Evolutionary conservation across 306 rosid genomes (phyloP), one percentile per base, ranked within the genome.

Genomic region (Lathyrus oleraceus): DNA sequence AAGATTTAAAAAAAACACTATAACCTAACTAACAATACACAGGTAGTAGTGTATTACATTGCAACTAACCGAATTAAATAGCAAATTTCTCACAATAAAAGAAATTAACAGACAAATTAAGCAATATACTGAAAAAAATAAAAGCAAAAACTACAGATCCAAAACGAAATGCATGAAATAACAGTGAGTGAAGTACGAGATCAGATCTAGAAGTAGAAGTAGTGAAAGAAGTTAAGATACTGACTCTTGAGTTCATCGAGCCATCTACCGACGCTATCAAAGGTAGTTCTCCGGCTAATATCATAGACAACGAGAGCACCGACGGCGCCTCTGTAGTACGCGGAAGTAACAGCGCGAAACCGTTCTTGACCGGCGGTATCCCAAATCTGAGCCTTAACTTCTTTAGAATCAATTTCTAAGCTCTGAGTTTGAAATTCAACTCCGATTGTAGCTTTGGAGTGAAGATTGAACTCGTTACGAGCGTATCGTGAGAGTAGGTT

Each of bases 381-480:
- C 98, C 98, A 92, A 89, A 92, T 89, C 98, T 92, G 98, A 45
- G 98, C 95, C 76, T 89, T 92, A 39, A 92, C 95, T 48, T 92
- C 92, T 49, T 92, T 92, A 64, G 89, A 87, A 9, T 89, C 95
- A 30, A 92, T 86, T 20, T 87, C 96, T 83, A 92, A 47, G 69
- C 84, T 86, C 81, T 87, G 98, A 4, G 98, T 92, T 86, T 87
- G 95, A 57, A 92, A 92, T 80, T 92, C 98, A 1, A 92, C 98
- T 3, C 96, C 98, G 61, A 92, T 92, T n/a, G 98, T 92, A 44
- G 98, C 96, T 77, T 92, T 92, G 10, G 98, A 92, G 76, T 92
- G 95, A 28, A 82, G 45, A 54, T 86, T 92, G 85, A 92, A 92
- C 86, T 92, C 96, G 73, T 92, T 89, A 2, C 95, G 86, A 0